Evolutionary conservation across 495 filamentous ascomycete genomes (phyloP).

Genomic region (Xylaria acuta): DNA sequence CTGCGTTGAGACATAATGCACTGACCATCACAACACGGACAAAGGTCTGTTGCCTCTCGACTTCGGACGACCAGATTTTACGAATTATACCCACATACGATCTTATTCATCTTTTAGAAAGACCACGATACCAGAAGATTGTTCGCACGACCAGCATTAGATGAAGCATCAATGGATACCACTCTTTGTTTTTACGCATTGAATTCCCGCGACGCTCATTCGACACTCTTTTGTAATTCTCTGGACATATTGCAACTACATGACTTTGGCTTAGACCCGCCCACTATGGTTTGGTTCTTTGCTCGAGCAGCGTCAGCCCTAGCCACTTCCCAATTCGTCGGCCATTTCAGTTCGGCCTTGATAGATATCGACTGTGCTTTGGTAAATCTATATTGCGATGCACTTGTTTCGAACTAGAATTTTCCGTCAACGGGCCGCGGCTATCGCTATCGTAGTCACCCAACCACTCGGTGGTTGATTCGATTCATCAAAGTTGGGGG

Average conservation of each 20-base stretch:
- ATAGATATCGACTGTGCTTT: conserved; percentile 16
- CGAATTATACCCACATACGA: conserved; percentile 26
- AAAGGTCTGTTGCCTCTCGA: neutral
- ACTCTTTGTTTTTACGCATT: conserved; percentile 18
- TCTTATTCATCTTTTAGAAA: conserved; percentile 16
- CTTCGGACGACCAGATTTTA: neutral
- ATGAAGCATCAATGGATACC: conserved; percentile 24
- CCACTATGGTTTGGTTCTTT: conserved; percentile 13
- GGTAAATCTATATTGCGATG: conserved; percentile 6
- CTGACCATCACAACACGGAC: neutral
- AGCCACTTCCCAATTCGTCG: neutral
- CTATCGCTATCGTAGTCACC: neutral
- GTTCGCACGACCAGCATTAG: conserved; percentile 13
- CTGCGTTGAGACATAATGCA: conserved; percentile 50
- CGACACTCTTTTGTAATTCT: conserved; percentile 23
- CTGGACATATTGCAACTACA: conserved; percentile 27
- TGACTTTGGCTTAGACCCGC: conserved; percentile 18
- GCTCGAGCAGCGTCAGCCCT: neutral
- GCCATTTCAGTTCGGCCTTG: conserved; percentile 9
- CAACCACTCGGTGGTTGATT: neutral
- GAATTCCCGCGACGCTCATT: conserved; percentile 8
- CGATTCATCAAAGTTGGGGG: conserved; percentile 6
- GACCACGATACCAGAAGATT: conserved; percentile 20
- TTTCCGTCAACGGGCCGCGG: neutral
- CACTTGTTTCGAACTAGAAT: conserved; percentile 13